Base-by-base conservation (phyloP, 2,329 filamentous ascomycete genomes). In the Apiospora aurea region DNA sequence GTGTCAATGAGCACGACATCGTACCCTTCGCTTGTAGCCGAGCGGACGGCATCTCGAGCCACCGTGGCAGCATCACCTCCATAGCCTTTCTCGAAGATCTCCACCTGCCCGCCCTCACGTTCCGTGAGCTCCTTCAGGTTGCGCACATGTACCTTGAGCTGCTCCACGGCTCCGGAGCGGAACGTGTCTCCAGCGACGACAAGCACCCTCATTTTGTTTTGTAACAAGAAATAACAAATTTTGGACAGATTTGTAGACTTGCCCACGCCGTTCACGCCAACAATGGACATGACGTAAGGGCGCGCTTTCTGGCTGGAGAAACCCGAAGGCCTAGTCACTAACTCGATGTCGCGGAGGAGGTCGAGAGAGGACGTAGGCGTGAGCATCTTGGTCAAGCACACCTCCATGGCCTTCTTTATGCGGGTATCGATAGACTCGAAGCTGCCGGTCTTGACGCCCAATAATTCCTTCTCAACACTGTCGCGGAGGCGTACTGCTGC, bases 221-320 rank as follows among this genome's bases (percentile, higher is more conserved):
- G 96, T 44, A 99, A 87, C 49, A 99, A 87, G 85, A 99, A 99
- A 84, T 96, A 99, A 82, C 95, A 97, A 76, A 99, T 97, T 83
- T 99, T 99, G 82, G 94, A 96, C 49, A 99, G 87, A 80, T 98
- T 98, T 70, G 96, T 99, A 21, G 95, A 98, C 85, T 99, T 99
- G 79, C 96, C 96, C 49, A 99, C 96, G 70, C 96, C 96, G 81
- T 99, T 99, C 80, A 99, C 96, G 74, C 96, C 96, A 61, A 99
- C 96, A 74, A 99, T 97, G 72, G 95, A 98, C 80, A 99, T 97
- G 78, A 98, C 96, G 80, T 98, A 99, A 61, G 96, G 96, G 4
- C 96, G 92, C 26, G 88, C 83, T 73, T 88, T 87, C 76, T 89
- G 85, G 73, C 91, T 86, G 43, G 91, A 91, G 3, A 91, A 89